Evolutionary conservation across 805 yeast species (phyloP).

Genomic region (Myxozyma melibiosi): DNA sequence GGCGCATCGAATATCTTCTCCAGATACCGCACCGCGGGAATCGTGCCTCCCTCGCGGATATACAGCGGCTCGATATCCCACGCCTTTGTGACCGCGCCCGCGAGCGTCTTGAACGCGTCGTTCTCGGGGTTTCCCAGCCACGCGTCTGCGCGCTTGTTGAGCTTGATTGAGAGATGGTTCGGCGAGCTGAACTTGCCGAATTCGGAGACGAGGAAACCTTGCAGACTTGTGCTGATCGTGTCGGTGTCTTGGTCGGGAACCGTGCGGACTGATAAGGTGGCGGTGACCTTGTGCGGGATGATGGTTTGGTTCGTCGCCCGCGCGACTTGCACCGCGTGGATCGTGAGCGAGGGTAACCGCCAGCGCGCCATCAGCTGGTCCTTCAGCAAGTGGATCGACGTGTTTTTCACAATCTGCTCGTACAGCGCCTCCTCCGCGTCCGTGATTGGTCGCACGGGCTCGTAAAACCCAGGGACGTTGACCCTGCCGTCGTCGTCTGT

Average conservation of each 20-base stretch:
- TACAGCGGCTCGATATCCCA: conserved; percentile 69
- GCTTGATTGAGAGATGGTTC: conserved; percentile 61
- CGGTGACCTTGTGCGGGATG: conserved; percentile 78
- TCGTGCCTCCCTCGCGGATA: conserved; percentile 95
- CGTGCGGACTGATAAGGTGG: conserved; percentile 77
- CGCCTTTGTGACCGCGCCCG: conserved; percentile 60
- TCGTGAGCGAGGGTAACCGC: conserved; percentile 86
- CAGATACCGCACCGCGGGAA: conserved; percentile 82
- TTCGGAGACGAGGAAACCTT: conserved; percentile 48
- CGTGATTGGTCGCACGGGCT: conserved; percentile 61
- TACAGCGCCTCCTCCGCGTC: conserved; percentile 63
- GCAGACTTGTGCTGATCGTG: conserved; percentile 55
- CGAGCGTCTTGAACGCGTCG: conserved; percentile 67
- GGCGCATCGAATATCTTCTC: conserved; percentile 83
- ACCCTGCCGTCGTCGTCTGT: conserved; percentile 57
- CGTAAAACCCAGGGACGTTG: conserved; percentile 68
- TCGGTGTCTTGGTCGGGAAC: conserved; percentile 84
- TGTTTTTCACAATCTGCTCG: conserved; percentile 56
- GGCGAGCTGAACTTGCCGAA: conserved; percentile 59
- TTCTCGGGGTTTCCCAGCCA: conserved; percentile 91
- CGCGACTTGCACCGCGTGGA: conserved; percentile 80
- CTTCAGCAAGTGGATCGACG: conserved; percentile 39
- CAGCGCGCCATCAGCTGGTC: conserved; percentile 72
- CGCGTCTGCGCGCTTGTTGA: conserved; percentile 88
- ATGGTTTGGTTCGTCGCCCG: conserved; percentile 91